A percentile compares a stretch with the other conserved stretches of the same genome.
Conservation (phyloP, 2,329 filamentous ascomycete genomes). For the Cladosporium colombiae region DNA sequence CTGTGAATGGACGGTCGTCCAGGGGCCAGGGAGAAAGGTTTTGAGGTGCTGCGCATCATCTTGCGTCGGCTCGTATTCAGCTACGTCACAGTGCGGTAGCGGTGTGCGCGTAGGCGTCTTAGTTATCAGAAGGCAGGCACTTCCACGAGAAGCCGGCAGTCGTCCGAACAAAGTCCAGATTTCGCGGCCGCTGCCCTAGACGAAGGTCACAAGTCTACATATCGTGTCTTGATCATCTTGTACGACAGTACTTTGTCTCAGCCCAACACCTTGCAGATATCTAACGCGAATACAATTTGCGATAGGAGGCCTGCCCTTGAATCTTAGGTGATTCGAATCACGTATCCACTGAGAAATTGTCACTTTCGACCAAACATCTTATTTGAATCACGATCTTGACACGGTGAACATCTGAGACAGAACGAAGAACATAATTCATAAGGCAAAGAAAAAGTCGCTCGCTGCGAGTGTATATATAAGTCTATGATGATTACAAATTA, state of each 20-base stretch:
- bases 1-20: neutral
- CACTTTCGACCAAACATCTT: neutral
- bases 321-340: fast-evolving
- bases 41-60: neutral
- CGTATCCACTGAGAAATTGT: neutral
- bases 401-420: neutral
- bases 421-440: neutral
- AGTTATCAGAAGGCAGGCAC: neutral
- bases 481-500: constrained; percentile 1
- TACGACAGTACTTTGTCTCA: neutral
- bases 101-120: neutral
- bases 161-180: neutral
- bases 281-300: neutral
- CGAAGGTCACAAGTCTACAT: neutral
- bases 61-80: neutral
- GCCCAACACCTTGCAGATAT: neutral
- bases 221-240: neutral
- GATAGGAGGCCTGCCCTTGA: neutral
- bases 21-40: neutral
- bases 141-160: neutral
- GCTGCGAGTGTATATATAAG: neutral
- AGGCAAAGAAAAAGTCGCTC: neutral
- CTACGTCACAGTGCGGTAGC: neutral
- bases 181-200: too few relatives aligned
- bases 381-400: neutral